Conservation (phyloP, 768 basidiomycete genomes). For the Leucosporidium scottii region DNA sequence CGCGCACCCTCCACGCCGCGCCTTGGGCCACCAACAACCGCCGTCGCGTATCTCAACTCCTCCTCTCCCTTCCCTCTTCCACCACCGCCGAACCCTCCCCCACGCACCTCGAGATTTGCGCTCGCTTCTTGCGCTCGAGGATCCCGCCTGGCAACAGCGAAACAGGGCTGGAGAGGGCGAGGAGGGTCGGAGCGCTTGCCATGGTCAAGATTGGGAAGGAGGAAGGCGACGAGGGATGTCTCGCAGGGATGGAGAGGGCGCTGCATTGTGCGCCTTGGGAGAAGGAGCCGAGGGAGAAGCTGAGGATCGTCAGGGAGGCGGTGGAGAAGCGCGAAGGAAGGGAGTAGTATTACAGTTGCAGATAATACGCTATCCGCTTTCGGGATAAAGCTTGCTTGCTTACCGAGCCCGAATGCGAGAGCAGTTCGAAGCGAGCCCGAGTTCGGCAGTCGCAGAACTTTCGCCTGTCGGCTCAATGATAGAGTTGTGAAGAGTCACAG, state of each 20-base stretch:
- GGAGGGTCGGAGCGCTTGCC: neutral
- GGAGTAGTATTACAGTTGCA: neutral
- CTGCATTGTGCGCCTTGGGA: conserved; percentile 23
- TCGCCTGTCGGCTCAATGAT: too few relatives aligned
- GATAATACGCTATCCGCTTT: too few relatives aligned
- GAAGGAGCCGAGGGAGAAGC: conserved; percentile 6
- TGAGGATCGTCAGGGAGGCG: neutral
- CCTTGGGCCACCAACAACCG: conserved; percentile 22
- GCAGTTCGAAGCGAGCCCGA: too few relatives aligned
- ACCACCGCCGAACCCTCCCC: neutral
- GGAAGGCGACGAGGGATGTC: neutral
- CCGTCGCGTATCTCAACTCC: conserved; percentile 10
- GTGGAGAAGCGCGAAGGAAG: neutral
- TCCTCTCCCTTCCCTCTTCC: neutral
- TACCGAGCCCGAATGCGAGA: too few relatives aligned
- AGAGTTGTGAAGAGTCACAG: too few relatives aligned
- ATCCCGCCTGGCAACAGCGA: neutral
- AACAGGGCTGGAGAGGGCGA: neutral
- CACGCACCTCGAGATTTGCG: conserved; percentile 17
- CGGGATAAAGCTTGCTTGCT: too few relatives aligned
- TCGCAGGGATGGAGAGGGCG: conserved; percentile 13
- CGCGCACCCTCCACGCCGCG: conserved; percentile 20
- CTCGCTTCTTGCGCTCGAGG: conserved; percentile 13
- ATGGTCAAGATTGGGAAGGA: conserved; percentile 2
- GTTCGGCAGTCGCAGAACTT: too few relatives aligned